Evolutionary conservation across 805 yeast species (phyloP).

Genomic region (Isabelozyma heimii): DNA sequence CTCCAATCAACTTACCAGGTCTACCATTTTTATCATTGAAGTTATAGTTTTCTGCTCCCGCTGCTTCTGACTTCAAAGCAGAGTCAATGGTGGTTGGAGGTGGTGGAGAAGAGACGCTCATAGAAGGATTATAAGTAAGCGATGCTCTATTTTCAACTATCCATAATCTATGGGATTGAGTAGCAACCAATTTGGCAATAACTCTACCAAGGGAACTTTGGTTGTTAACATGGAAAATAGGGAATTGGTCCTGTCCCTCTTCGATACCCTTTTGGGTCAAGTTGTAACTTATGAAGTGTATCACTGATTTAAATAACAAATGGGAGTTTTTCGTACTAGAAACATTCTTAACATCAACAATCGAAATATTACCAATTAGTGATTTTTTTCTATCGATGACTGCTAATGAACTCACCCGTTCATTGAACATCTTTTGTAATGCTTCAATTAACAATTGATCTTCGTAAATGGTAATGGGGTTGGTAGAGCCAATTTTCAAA

Average conservation of each 20-base stretch:
- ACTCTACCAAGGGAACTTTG: conserved; percentile 81
- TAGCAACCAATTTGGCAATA: conserved; percentile 92
- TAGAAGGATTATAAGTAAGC: not conserved
- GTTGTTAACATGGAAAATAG: conserved; percentile 88
- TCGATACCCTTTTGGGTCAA: conserved; percentile 85
- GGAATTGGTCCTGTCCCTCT: conserved; percentile 94
- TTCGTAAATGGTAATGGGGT: conserved; percentile 78
- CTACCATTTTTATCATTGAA: conserved; percentile 33
- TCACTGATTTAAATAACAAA: conserved; percentile 74
- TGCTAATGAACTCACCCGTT: conserved; percentile 86
- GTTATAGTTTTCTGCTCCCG: not conserved
- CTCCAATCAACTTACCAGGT: conserved; percentile 85
- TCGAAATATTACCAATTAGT: conserved; percentile 87
- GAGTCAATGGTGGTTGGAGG: conserved; percentile 10
- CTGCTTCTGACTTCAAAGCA: conserved; percentile 4
- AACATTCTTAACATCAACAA: conserved; percentile 88
- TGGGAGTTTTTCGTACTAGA: conserved; percentile 86
- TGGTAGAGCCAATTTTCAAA: conserved; percentile 67
- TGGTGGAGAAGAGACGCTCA: not conserved
- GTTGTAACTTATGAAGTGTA: conserved; percentile 84
- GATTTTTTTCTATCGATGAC: conserved; percentile 78
- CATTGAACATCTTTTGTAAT: conserved; percentile 75
- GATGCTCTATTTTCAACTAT: conserved; percentile 50
- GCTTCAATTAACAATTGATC: conserved; percentile 89
- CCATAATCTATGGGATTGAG: conserved; percentile 89